A percentile compares a stretch with the other conserved stretches of the same genome.
These are phyloP conservation scores for Ammopiptanthus mongolicus DNA, from an alignment of 306 rosid genomes.

Conservation along the genomic window DNA sequence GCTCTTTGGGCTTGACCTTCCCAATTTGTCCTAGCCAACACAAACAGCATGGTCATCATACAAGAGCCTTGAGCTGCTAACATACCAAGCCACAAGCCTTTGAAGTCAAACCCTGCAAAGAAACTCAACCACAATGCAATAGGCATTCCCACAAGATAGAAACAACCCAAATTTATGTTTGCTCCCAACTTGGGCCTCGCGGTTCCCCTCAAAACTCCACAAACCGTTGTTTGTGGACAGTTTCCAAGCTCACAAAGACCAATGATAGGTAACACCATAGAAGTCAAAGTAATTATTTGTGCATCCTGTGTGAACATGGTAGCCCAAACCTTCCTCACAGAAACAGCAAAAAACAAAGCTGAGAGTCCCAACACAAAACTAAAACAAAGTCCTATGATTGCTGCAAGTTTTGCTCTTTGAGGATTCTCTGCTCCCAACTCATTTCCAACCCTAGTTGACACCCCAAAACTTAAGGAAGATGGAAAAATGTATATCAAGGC, in stretches of 20 bases:
- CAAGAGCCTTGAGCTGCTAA: slow-evolving; percentile 33
- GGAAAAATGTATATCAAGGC: slow-evolving; percentile 35
- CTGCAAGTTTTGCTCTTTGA: neutral
- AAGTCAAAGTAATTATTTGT: slow-evolving; percentile 17
- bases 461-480: slow-evolving; percentile 28
- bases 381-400: slow-evolving; percentile 16
- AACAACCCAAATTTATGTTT: slow-evolving; percentile 21
- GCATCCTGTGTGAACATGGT: slow-evolving; percentile 19
- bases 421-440: slow-evolving; percentile 32
- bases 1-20: slow-evolving; percentile 25
- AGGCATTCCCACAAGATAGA: slow-evolving; percentile 33
- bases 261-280: slow-evolving; percentile 23
- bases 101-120: slow-evolving; percentile 23
- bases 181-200: slow-evolving; percentile 37
- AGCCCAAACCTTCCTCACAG: slow-evolving; percentile 32
- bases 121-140: slow-evolving; percentile 28
- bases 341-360: slow-evolving; percentile 6
- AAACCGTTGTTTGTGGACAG: slow-evolving; percentile 32
- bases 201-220: slow-evolving; percentile 39
- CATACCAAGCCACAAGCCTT: slow-evolving; percentile 34
- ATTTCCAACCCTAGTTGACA: slow-evolving; percentile 34
- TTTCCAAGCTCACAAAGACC: slow-evolving; percentile 36
- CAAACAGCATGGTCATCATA: slow-evolving; percentile 31
- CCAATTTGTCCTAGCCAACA: slow-evolving; percentile 26
- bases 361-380: slow-evolving; percentile 20